Conservation (phyloP, 2,329 filamentous ascomycete species). For the Ascochyta lentis region DNA sequence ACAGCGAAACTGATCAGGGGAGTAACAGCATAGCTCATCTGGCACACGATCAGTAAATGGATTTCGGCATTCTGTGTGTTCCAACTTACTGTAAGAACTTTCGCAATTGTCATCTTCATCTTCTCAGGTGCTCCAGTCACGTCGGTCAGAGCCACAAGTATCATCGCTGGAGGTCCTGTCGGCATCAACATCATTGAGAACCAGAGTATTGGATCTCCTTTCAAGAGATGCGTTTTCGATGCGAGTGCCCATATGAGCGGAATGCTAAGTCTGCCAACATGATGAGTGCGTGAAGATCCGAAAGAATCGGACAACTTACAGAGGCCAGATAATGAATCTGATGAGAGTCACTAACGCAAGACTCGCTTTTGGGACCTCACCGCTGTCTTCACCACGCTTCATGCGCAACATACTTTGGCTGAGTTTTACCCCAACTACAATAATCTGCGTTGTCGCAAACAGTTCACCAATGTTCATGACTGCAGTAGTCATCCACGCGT, state of each 20-base stretch:
- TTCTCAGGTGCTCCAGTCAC: slow-evolving; percentile 50
- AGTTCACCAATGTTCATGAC: neutral
- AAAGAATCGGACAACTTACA: neutral
- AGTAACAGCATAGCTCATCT: neutral
- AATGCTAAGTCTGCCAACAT: neutral
- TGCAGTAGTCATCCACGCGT: slow-evolving; percentile 65
- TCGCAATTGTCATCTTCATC: slow-evolving; percentile 44
- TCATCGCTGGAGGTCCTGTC: slow-evolving; percentile 61
- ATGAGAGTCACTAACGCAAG: neutral
- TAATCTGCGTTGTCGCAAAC: neutral
- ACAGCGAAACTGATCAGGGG: neutral
- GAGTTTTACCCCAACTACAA: neutral
- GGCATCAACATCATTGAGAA: slow-evolving; percentile 69
- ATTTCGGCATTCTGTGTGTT: neutral
- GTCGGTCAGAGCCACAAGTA: slow-evolving; percentile 59
- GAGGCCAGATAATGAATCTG: neutral
- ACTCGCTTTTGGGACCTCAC: neutral
- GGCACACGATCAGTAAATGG: neutral
- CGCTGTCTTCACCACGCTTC: neutral
- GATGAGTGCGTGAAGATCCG: no score
- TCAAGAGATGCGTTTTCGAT: neutral
- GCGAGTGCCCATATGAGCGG: neutral
- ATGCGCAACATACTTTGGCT: neutral
- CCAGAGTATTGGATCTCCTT: slow-evolving; percentile 61
- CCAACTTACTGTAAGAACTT: neutral